Conservation (phyloP, 1,284 basidiomycete species). For the Ceratobasidium sp. region DNA sequence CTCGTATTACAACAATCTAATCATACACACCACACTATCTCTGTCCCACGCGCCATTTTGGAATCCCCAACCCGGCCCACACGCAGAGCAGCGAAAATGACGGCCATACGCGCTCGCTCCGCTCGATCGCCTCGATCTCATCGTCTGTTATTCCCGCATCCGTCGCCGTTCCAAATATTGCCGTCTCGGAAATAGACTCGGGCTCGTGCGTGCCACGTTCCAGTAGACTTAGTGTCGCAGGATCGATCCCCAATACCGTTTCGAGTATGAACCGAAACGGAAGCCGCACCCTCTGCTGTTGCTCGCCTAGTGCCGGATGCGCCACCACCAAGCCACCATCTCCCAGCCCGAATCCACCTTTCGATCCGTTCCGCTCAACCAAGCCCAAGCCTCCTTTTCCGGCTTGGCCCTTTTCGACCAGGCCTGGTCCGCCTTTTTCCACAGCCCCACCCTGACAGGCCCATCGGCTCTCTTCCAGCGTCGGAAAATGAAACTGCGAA, state of each 20-base stretch:
- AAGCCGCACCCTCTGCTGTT: conserved; percentile 13
- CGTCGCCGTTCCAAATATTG: conserved; percentile 35
- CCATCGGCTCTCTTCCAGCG: conserved; percentile 24
- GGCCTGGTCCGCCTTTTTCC: too few species aligned
- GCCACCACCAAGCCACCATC: conserved; percentile 19
- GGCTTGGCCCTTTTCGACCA: too few species aligned
- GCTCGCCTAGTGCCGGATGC: conserved; percentile 21
- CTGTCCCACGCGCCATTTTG: not conserved
- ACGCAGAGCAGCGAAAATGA: not conserved
- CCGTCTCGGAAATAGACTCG: conserved; percentile 34
- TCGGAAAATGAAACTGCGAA: conserved; percentile 40
- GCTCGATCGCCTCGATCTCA: not conserved
- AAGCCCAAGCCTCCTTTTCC: not conserved
- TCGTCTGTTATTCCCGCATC: not conserved
- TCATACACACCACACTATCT: not conserved
- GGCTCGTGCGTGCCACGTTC: conserved; percentile 34
- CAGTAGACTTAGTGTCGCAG: conserved; percentile 31
- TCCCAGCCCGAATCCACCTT: conserved; percentile 12
- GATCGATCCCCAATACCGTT: conserved; percentile 33
- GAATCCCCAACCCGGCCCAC: conserved; percentile 26
- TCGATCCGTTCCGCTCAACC: not conserved
- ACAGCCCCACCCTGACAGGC: not conserved
- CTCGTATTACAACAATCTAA: not conserved
- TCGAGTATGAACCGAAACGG: conserved; percentile 39
- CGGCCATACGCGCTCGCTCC: too few species aligned